phyloP scores from a whole-genome alignment of 2,329 filamentous ascomycete species.

The Exophiala sideris region DNA sequence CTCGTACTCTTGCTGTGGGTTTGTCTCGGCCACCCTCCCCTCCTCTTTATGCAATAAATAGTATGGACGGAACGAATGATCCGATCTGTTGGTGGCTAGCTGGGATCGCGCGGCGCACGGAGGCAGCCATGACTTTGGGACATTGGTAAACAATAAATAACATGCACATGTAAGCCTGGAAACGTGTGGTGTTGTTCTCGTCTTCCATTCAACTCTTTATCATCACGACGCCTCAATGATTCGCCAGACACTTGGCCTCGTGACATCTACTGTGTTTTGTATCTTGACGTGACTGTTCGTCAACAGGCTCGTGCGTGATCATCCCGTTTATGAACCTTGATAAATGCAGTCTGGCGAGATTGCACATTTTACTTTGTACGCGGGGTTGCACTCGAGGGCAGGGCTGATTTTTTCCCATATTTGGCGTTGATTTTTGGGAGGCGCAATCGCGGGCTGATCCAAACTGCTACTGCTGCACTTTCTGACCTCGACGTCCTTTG shows the following conservation, averaged over 20 bases:
- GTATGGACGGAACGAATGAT: neutral
- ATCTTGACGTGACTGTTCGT: neutral
- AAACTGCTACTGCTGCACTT: neutral
- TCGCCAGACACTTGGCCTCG: constrained; percentile 1
- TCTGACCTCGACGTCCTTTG: neutral
- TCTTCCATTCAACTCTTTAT: neutral
- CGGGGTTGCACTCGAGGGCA: neutral
- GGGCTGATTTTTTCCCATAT: no score
- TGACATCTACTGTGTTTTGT: constrained; percentile 3
- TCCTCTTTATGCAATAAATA: neutral
- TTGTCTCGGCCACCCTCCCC: neutral
- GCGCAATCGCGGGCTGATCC: neutral
- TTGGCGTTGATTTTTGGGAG: no score
- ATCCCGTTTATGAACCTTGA: neutral
- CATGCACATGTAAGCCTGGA: no score
- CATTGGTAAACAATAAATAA: neutral
- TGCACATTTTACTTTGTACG: neutral
- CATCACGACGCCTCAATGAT: neutral
- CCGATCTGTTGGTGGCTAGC: neutral
- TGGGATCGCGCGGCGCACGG: neutral
- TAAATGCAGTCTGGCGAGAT: neutral
- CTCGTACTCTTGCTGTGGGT: no score
- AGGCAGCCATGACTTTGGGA: no score
- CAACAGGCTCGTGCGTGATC: constrained; percentile 4
- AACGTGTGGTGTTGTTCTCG: no score